Conservation (phyloP, 306 rosid genomes). For the Amphicarpaea edgeworthii region DNA sequence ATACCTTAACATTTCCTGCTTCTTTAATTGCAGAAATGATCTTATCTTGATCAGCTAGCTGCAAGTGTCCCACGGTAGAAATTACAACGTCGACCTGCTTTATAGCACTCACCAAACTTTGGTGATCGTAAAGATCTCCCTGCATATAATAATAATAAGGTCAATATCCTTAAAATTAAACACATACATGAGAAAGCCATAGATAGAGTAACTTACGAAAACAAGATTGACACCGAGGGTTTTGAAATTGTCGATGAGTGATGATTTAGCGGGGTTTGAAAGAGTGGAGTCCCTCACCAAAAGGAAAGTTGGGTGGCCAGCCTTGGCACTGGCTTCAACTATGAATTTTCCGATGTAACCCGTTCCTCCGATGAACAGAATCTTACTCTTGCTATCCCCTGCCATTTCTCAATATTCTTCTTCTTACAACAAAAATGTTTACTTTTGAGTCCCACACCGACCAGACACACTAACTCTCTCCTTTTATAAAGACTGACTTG, state of each 20-base stretch:
- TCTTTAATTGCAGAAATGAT: constrained; percentile 80
- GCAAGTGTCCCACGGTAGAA: constrained; percentile 59
- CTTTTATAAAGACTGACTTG: not conserved
- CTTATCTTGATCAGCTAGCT: constrained; percentile 67
- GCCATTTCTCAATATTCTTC: not conserved
- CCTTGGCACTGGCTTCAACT: constrained; percentile 68
- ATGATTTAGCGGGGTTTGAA: constrained; percentile 58
- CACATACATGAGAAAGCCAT: too few species aligned
- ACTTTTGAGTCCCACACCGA: not conserved
- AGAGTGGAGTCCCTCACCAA: constrained; percentile 61
- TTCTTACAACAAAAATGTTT: not conserved
- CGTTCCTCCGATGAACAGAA: constrained; percentile 78
- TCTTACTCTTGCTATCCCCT: constrained; percentile 14
- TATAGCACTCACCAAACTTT: constrained; percentile 80
- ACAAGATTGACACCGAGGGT: constrained; percentile 57
- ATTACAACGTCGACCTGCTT: constrained; percentile 83
- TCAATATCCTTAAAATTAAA: too few species aligned
- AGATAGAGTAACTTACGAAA: constrained; percentile 33
- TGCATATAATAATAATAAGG: constrained; percentile 20
- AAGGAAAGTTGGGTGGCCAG: constrained; percentile 69
- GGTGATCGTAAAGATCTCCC: constrained; percentile 79
- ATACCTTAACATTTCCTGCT: constrained; percentile 82
- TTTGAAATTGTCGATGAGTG: constrained; percentile 61
- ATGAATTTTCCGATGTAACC: constrained; percentile 77
- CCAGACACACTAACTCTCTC: not conserved